Conservation (phyloP, 2,329 filamentous ascomycete genomes). For the Xylaria digitata region DNA sequence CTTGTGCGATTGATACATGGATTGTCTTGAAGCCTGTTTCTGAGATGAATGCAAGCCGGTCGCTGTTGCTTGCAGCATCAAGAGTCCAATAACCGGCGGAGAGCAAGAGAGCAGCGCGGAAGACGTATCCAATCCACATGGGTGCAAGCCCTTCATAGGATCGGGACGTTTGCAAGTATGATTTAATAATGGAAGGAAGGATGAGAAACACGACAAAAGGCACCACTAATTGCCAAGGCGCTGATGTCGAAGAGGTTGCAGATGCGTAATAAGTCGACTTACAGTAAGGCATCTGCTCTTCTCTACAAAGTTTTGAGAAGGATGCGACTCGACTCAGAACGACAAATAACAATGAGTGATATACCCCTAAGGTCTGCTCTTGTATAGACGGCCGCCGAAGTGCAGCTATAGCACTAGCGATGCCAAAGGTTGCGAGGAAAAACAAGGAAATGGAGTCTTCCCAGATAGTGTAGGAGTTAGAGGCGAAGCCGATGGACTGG, state of each 20-base stretch:
- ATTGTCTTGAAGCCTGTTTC: slow-evolving; percentile 75
- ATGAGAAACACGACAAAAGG: slow-evolving; percentile 78
- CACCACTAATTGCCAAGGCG: slow-evolving; percentile 86
- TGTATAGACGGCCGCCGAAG: slow-evolving; percentile 74
- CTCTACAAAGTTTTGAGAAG: slow-evolving; percentile 90
- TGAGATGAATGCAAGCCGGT: slow-evolving; percentile 75
- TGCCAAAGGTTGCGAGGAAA: slow-evolving; percentile 88
- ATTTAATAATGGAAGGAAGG: slow-evolving; percentile 80
- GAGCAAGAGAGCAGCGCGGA: slow-evolving; percentile 80
- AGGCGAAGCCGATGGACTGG: slow-evolving; percentile 93
- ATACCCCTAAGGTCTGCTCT: slow-evolving; percentile 80
- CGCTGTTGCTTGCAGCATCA: slow-evolving; percentile 86
- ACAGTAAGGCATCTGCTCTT: slow-evolving; percentile 99
- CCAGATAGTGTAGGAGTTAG: slow-evolving; percentile 99
- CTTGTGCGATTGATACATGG: slow-evolving; percentile 82
- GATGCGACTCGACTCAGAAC: slow-evolving; percentile 83
- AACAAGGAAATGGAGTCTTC: slow-evolving; percentile 95
- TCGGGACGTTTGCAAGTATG: slow-evolving; percentile 82
- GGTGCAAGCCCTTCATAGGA: slow-evolving; percentile 90
- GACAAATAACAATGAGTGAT: slow-evolving; percentile 87
- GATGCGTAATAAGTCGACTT: slow-evolving; percentile 96
- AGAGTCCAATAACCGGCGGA: slow-evolving; percentile 87
- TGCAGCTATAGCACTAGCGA: slow-evolving; percentile 78
- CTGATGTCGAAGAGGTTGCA: slow-evolving; percentile 89
- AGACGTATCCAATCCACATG: slow-evolving; percentile 83